phyloP scores from a whole-genome alignment of 495 filamentous ascomycete species.

The Xeromyces bisporus region DNA sequence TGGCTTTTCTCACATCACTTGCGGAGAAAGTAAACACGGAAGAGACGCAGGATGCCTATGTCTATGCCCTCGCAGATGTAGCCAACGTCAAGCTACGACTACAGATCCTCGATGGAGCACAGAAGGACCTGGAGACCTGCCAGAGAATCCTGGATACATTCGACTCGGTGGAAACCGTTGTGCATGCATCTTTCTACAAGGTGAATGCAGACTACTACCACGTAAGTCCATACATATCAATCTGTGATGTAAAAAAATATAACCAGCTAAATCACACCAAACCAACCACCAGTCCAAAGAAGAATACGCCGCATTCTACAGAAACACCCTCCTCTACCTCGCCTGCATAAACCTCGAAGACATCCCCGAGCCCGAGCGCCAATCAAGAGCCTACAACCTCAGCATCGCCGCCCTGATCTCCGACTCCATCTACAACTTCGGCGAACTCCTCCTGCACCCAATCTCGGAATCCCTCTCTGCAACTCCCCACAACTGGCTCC shows the following conservation, averaged over 20 bases:
- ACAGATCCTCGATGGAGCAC: slow-evolving; percentile 53
- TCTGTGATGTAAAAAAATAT: no score
- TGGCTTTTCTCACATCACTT: slow-evolving; percentile 71
- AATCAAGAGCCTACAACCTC: slow-evolving; percentile 76
- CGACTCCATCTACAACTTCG: slow-evolving; percentile 96
- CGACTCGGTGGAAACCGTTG: slow-evolving; percentile 88
- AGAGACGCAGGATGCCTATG: slow-evolving; percentile 87
- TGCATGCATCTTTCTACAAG: slow-evolving; percentile 93
- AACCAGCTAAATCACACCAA: no score
- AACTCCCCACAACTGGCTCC: slow-evolving; percentile 61
- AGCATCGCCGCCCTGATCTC: slow-evolving; percentile 83
- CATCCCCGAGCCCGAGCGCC: slow-evolving; percentile 53
- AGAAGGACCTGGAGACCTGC: slow-evolving; percentile 71
- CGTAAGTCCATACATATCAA: no score
- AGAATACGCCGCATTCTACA: slow-evolving; percentile 92
- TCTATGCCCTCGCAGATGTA: slow-evolving; percentile 83
- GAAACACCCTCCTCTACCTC: slow-evolving; percentile 93
- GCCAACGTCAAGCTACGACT: slow-evolving; percentile 74
- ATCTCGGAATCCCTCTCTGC: slow-evolving; percentile 70
- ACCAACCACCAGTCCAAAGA: slow-evolving; percentile 40
- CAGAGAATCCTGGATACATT: slow-evolving; percentile 80
- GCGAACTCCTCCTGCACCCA: slow-evolving; percentile 92
- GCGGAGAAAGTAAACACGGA: slow-evolving; percentile 79
- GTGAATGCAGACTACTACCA: slow-evolving; percentile 93
- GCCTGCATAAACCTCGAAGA: slow-evolving; percentile 78